Percentiles rank a stretch among this genome's conserved stretches.
phyloP scores from a whole-genome alignment of 352 stramenopile species.

The Aphanomyces astaci region DNA sequence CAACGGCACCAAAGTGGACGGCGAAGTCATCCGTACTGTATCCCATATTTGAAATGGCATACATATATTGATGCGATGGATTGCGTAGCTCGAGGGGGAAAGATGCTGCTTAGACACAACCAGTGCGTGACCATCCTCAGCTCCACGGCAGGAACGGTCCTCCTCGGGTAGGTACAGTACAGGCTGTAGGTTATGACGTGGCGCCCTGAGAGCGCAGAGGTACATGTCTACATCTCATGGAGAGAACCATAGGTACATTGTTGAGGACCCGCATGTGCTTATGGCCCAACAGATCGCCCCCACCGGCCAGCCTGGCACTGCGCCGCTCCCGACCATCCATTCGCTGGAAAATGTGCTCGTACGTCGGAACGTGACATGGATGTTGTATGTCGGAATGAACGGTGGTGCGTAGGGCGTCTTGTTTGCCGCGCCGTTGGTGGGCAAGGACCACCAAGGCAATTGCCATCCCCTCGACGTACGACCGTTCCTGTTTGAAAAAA shows the following conservation, averaged over 20 bases:
- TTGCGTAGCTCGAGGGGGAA: constrained; percentile 37
- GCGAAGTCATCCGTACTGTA: constrained; percentile 25
- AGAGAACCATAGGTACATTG: constrained; percentile 32
- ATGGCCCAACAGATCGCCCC: constrained; percentile 23
- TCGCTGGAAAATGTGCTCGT: constrained; percentile 4
- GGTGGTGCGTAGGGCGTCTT: constrained; percentile 68
- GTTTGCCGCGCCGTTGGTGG: constrained; percentile 90
- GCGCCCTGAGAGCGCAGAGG: too few species aligned
- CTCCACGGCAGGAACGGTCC: constrained; percentile 42
- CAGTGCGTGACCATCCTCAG: constrained; percentile 73
- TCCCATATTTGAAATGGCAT: background rate
- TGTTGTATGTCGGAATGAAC: too few species aligned
- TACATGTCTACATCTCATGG: too few species aligned
- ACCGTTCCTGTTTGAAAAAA: background rate
- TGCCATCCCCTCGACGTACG: constrained; percentile 83
- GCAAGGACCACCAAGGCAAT: constrained; percentile 80
- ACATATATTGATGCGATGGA: background rate
- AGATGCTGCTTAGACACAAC: constrained; percentile 42
- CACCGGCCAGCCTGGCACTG: constrained; percentile 1
- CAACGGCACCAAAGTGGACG: constrained; percentile 67
- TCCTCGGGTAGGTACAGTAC: constrained; percentile 54
- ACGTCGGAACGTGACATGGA: too few species aligned
- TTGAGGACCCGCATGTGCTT: constrained; percentile 62
- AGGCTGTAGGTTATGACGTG: too few species aligned
- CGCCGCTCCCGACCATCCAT: constrained; percentile 1